A percentile compares a stretch with the other conserved stretches of the same genome.
Evolutionary conservation across 345 rosid species (phyloP).

Genomic region (Lepidium didymum): DNA sequence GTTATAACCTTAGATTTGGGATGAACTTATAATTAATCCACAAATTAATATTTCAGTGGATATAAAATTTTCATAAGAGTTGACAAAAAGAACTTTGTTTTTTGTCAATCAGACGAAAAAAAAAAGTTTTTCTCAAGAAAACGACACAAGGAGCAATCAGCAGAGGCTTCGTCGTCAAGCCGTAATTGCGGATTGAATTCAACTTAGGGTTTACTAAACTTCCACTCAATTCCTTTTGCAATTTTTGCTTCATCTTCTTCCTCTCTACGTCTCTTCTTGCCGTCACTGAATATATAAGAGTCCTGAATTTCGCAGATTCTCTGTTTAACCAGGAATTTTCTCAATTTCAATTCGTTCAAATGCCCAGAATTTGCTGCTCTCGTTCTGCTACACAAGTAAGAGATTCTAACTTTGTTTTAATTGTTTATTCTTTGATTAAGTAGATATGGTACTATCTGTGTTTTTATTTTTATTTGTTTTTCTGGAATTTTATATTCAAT

Average conservation of each 20-base stretch:
- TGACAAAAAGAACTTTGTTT: no score
- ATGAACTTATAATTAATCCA: background rate
- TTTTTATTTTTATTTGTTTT: background rate
- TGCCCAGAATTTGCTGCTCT: constrained; percentile 20
- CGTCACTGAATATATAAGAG: background rate
- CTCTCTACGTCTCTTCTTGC: background rate
- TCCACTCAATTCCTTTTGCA: background rate
- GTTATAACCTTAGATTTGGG: background rate
- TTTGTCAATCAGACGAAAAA: no score
- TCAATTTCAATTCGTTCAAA: background rate
- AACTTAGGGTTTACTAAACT: constrained; percentile 1
- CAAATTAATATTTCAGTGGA: background rate
- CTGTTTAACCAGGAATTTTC: background rate
- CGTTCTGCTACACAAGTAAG: constrained; percentile 16
- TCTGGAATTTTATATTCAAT: background rate
- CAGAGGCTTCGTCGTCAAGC: background rate
- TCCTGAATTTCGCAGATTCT: background rate
- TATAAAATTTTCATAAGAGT: background rate
- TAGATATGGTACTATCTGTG: no score
- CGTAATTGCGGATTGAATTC: background rate
- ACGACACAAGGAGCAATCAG: constrained; percentile 11
- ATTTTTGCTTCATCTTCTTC: background rate
- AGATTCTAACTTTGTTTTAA: background rate
- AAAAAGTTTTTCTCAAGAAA: background rate
- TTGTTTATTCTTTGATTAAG: no score